phyloP scores from a whole-genome alignment of 768 basidiomycete genomes.

The Austroboletus eburneus region DNA sequence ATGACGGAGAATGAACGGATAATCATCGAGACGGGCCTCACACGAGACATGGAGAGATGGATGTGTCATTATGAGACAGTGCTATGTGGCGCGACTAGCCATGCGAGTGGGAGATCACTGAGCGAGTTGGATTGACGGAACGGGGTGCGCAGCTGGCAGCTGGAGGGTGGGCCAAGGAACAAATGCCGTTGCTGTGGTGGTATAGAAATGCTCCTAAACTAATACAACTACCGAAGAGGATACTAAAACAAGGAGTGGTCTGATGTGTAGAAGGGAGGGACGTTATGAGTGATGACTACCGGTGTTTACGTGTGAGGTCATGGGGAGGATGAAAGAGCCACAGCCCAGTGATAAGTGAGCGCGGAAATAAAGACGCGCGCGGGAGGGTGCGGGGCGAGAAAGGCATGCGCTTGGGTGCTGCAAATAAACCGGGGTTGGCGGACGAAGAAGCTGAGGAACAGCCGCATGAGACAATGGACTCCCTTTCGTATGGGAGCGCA shows the following conservation, averaged over 20 bases:
- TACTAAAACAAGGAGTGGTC: conserved; percentile 15
- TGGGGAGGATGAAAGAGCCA: conserved; percentile 5
- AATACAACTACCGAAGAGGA: conserved; percentile 18
- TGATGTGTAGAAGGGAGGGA: conserved; percentile 15
- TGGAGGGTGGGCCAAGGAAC: conserved; percentile 10
- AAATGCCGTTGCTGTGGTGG: conserved; percentile 14
- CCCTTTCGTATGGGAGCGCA: conserved; percentile 15
- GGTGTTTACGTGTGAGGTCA: conserved; percentile 27
- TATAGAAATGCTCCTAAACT: conserved; percentile 8
- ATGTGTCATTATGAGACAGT: conserved; percentile 21
- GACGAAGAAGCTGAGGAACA: conserved; percentile 14
- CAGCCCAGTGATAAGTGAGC: conserved; percentile 10
- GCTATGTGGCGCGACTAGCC: conserved; percentile 12
- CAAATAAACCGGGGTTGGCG: conserved; percentile 24
- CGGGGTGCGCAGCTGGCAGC: conserved; percentile 7
- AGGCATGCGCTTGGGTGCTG: conserved; percentile 20
- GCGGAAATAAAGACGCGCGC: conserved; percentile 24
- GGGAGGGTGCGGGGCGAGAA: conserved; percentile 18
- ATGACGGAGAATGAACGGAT: conserved; percentile 1
- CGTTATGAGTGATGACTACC: conserved; percentile 11
- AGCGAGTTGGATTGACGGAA: conserved; percentile 14
- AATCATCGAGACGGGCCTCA: neutral
- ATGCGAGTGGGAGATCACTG: conserved; percentile 15
- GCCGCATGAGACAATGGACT: conserved; percentile 24
- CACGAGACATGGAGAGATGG: conserved; percentile 3